Evolutionary conservation across 139 green algal species (phyloP), one percentile per base, ranked within the genome.

Genomic region (Coelastrella sp.): DNA sequence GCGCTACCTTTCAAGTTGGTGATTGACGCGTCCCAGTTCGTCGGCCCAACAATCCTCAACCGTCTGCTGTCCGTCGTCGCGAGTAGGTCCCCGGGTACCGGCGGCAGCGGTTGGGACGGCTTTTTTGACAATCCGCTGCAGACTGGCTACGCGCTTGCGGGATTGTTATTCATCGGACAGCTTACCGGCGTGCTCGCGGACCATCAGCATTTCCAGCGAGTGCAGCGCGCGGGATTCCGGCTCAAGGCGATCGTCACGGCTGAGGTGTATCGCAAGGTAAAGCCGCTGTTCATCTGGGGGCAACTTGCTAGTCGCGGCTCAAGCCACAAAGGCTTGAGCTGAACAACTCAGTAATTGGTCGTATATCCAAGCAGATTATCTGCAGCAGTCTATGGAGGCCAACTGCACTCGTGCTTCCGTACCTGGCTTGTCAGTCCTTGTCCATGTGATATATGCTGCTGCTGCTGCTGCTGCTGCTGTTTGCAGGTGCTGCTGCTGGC

Each of bases 41-140:
- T 95, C 3, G 94, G 92, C 7, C 95, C 95, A 0, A 64, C 95
- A 5, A 95, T 96, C 74, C 80, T 97, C 71, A 96, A 96, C 87
- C 86, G 93, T 16, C 93, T 97, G 82, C 92, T 97, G 47, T 83
- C 85, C 2, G 91, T 95, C 47, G 83, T 95, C 3, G 83, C 79
- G 4, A 64, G 16, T 16, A 73, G 8, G 11, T 54, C 71, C 16
- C 16, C 75, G 8, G 32, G 5, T n/a, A 83, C 57, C 47, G 23
- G 54, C 10, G 54, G 54, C 65, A 64, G 65, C 83, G 54, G 68
- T 68, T 81, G 73, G 80, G 83, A 11, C 65, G 56, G 22, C 61
- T 76, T 59, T 5, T 71, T 47, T 17, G 23, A 66, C 8, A 13
- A 79, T 20, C 65, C 61, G 11, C 60, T 77, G 5, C 5, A 58